A percentile compares a stretch with the other conserved stretches of the same genome.
phyloP scores from a whole-genome alignment of 2,329 filamentous ascomycete species.

The Pyrenophora tritici-repentis region DNA sequence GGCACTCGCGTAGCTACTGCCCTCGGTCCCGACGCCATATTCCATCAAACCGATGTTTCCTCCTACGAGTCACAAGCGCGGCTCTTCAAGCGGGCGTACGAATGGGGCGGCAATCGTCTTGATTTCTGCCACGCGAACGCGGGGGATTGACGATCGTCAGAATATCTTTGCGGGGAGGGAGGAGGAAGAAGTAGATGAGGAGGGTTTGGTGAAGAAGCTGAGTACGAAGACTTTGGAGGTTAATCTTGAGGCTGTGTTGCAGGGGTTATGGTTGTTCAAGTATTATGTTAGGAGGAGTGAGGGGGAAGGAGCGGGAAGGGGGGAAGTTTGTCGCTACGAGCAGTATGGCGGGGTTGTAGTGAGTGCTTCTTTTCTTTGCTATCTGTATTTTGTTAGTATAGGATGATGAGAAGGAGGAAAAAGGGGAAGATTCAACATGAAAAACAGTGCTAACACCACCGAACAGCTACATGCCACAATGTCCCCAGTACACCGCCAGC shows the following conservation, averaged over 20 bases:
- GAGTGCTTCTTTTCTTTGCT: constrained; percentile 12
- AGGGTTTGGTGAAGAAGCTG: constrained; percentile 45
- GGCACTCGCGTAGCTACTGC: constrained; percentile 32
- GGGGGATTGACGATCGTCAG: constrained; percentile 49
- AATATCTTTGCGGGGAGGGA: constrained; percentile 42
- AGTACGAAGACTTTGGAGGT: constrained; percentile 48
- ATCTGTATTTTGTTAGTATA: background rate
- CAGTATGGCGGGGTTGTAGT: constrained; percentile 47
- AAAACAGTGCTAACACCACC: background rate
- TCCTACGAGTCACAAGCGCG: constrained; percentile 46
- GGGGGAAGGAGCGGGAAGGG: constrained; percentile 40
- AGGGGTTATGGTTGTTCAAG: constrained; percentile 51
- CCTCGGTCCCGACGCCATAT: constrained; percentile 40
- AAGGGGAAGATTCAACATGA: background rate
- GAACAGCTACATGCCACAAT: constrained; percentile 31
- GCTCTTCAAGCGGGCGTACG: constrained; percentile 49
- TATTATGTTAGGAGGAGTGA: constrained; percentile 50
- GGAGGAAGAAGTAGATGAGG: constrained; percentile 40
- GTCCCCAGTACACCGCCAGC: constrained; percentile 50
- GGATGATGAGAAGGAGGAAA: background rate
- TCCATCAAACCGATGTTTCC: constrained; percentile 49
- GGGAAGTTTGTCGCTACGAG: constrained; percentile 50
- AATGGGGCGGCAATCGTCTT: constrained; percentile 50
- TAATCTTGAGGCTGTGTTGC: constrained; percentile 49
- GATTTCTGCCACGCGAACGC: constrained; percentile 54